Evolutionary conservation across 176 grass and related monocot genomes (phyloP).

Genomic region (Puccinellia tenuiflora): DNA sequence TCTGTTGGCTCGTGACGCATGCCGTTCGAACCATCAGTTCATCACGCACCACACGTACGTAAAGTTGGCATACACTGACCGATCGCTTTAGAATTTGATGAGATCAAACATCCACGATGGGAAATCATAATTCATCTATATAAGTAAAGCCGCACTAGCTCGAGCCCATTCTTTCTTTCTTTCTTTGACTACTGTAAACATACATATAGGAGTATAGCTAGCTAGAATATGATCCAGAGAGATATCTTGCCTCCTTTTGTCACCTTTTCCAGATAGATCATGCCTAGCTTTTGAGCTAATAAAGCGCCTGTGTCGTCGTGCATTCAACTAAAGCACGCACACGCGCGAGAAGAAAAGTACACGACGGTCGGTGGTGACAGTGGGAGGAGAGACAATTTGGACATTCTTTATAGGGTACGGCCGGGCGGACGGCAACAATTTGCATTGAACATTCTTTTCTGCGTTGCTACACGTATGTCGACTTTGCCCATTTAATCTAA

Average conservation of each 20-base stretch:
- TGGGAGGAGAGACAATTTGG: neutral
- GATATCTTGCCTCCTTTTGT: neutral
- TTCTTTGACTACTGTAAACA: neutral
- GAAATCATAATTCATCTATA: too few relatives aligned
- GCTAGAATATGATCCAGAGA: neutral
- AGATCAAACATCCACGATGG: too few relatives aligned
- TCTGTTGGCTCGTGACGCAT: too few relatives aligned
- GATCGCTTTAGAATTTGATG: too few relatives aligned
- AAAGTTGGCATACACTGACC: too few relatives aligned
- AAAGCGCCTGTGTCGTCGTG: neutral
- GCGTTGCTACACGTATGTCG: neutral
- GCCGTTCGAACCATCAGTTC: too few relatives aligned
- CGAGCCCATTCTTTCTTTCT: neutral
- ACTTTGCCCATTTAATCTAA: too few relatives aligned
- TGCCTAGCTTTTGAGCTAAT: neutral
- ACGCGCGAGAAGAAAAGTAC: neutral
- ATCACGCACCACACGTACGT: too few relatives aligned
- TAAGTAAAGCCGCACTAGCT: neutral
- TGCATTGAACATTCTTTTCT: neutral
- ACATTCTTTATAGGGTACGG: neutral
- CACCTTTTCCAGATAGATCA: neutral
- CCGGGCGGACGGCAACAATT: neutral
- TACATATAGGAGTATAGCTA: neutral
- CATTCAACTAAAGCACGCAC: neutral
- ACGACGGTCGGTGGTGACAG: neutral